Percentiles rank a stretch among this genome's conserved stretches.
phyloP scores from a whole-genome alignment of 768 basidiomycete genomes.

The Guyanaporus albipodus region DNA sequence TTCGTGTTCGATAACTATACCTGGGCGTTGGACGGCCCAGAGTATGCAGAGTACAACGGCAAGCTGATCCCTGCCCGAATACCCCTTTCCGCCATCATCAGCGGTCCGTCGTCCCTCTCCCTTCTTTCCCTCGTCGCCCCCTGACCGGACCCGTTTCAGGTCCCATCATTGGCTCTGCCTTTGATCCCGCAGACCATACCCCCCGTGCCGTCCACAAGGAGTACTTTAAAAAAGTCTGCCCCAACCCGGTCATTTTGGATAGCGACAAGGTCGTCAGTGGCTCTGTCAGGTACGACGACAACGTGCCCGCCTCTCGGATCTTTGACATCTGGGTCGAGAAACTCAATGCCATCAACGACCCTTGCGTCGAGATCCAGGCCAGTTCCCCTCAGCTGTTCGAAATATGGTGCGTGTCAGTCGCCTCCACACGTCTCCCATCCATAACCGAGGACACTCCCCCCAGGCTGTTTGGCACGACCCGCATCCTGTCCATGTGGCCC shows the following conservation, averaged over 20 bases:
- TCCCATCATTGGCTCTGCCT: conserved; percentile 42
- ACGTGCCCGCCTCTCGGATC: conserved; percentile 33
- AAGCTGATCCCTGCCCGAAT: conserved; percentile 49
- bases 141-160: conserved; percentile 23
- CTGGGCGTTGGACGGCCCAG: conserved; percentile 42
- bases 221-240: conserved; percentile 48
- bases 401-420: conserved; percentile 42
- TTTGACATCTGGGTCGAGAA: conserved; percentile 45
- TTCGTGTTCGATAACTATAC: conserved; percentile 60
- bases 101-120: conserved; percentile 34
- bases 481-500: conserved; percentile 43
- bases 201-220: conserved; percentile 45
- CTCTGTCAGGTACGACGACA: conserved; percentile 16
- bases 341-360: conserved; percentile 40
- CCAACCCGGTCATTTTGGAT: conserved; percentile 32
- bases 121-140: neutral
- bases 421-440: neutral
- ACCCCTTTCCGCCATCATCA: conserved; percentile 50
- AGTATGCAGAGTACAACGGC: conserved; percentile 47
- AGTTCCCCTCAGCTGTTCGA: conserved; percentile 44
- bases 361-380: conserved; percentile 45
- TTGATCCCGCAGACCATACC: conserved; percentile 30
- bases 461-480: conserved; percentile 47
- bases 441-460: neutral
- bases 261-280: conserved; percentile 26